Evolutionary conservation across 1,284 basidiomycete species (phyloP), one percentile per base, ranked within the genome.

Genomic region (Ustilago curta): DNA sequence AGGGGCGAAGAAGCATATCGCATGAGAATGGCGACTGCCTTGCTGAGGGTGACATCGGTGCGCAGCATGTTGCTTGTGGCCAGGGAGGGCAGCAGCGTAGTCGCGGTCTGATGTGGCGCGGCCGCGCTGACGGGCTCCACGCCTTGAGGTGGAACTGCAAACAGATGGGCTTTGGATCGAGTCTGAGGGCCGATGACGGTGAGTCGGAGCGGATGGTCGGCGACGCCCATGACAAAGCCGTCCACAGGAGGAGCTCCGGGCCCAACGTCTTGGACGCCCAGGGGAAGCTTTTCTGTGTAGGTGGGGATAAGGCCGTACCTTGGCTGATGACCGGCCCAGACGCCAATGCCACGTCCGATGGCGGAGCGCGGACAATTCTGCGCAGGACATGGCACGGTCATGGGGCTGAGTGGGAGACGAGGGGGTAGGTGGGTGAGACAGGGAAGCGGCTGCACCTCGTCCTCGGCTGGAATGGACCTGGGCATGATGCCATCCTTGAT

Each of bases 1-100:
- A 67, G 23, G 5, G 76, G 65, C 11, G 72, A 68, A 0, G 65
- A 58, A 12, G 70, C 70, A 35, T 71, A 73, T 7, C 66, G 67
- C 52, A 65, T 69, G 42, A 79, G 66, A 32, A 74, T 64, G 49
- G 70, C 71, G 12, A 79, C 67, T 3, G 75, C 79, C 59, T 81
- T 81, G 54, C 70, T 63, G 51, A 80, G 76, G 12, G 78, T 80
- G n/a, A 81, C 79, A 50, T 81, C 79, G 45, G 72, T 50, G 31
- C 79, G 78, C 18, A 81, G 69, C 29, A 73, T 49, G 40, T 71
- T 74, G 52, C 64, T 60, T 44, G 55, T 71, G 4, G 73, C 64
- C 12, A 76, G 39, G 8, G 73, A 76, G 8, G 68, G 76, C 40
- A 74, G 61, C 52, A 71, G 52, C 11, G 58, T 70, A 19, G 62